Base-by-base conservation (phyloP, 306 rosid genomes). In the Corylus americana region DNA sequence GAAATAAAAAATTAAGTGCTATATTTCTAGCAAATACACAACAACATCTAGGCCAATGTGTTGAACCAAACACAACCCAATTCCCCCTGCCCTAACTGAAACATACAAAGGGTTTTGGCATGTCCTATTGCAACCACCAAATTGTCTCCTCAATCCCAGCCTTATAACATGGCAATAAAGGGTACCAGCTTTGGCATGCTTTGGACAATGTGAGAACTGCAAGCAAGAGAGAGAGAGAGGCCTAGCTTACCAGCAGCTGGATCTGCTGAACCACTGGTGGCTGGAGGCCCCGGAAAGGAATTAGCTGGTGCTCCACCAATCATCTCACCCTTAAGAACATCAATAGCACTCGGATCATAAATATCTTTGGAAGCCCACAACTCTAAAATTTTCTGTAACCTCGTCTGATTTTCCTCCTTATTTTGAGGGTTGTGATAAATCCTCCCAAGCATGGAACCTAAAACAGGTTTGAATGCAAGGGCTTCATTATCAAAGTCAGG, bases 381-480 rank as follows among this genome's bases (percentile, higher is more conserved):
- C 91, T 95, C 98, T 66, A 95, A 89, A 87, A 95, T 90, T 74
- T 93, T 94, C 77, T 91, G 93, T 85, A 95, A 82, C 85, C 93
- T 88, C 83, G 89, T 82, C 85, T 87, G 90, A 83, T 87, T 91
- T 80, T 95, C 99, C 75, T 95, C 98, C 53, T 90, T 91, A 80
- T 88, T 95, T 70, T 88, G 98, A 78, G 97, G 99, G 76, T 95
- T 89, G 78, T 95, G 98, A 83, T 90, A 91, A 70, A 93, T 91
- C 89, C 99, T 90, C 31, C 91, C 94, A 75, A 95, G 97, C 98
- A 95, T 91, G 75, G 98, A 81, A 69, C 99, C 99, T 82, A 95
- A 84, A 74, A 90, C 91, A 80, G 97, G 96, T 72, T 85, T 89
- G 42, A 95, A 87, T 1, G 99, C 98, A 79, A 85, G 93, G 74